Evolutionary conservation across 352 stramenopile species (phyloP).

Genomic region (Pythium utonaiense): DNA sequence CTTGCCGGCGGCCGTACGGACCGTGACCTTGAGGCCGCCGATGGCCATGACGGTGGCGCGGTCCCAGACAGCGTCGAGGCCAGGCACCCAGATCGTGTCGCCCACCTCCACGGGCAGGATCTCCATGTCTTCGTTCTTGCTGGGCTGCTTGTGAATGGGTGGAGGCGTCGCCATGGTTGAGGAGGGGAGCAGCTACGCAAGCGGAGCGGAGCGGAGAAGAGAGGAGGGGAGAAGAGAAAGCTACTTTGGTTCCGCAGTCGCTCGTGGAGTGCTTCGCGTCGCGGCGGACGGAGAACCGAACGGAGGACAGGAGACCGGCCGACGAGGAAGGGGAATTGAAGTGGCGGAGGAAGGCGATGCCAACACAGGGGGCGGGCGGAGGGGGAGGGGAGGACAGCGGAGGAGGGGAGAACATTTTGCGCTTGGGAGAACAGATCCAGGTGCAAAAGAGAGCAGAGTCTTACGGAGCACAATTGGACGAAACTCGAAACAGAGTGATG

Average conservation of each 20-base stretch:
- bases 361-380: no score
- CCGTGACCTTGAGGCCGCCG: slow-evolving; percentile 80
- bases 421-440: slow-evolving; percentile 1
- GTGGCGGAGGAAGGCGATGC: slow-evolving; percentile 10
- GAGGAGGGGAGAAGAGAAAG: neutral
- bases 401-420: slow-evolving; percentile 10
- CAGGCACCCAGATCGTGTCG: slow-evolving; percentile 72
- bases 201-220: neutral
- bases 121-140: slow-evolving; percentile 63
- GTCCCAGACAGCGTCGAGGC: slow-evolving; percentile 73
- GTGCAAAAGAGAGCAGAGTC: neutral
- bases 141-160: slow-evolving; percentile 65
- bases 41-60: slow-evolving; percentile 81
- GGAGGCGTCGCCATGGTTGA: slow-evolving; percentile 58
- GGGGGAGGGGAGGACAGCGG: neutral
- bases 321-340: slow-evolving; percentile 24
- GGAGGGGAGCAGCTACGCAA: slow-evolving; percentile 2
- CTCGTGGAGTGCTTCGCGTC: neutral
- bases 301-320: neutral
- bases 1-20: slow-evolving; percentile 78
- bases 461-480: slow-evolving; percentile 14
- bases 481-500: neutral
- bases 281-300: neutral
- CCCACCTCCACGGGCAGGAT: slow-evolving; percentile 73
- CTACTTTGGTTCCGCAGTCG: neutral